A percentile compares a stretch with the other conserved stretches of the same genome.
These are phyloP conservation scores for Protomyces arabidopsidicola DNA, from an alignment of 1,139 yeast genomes.

Conservation along the genomic window DNA sequence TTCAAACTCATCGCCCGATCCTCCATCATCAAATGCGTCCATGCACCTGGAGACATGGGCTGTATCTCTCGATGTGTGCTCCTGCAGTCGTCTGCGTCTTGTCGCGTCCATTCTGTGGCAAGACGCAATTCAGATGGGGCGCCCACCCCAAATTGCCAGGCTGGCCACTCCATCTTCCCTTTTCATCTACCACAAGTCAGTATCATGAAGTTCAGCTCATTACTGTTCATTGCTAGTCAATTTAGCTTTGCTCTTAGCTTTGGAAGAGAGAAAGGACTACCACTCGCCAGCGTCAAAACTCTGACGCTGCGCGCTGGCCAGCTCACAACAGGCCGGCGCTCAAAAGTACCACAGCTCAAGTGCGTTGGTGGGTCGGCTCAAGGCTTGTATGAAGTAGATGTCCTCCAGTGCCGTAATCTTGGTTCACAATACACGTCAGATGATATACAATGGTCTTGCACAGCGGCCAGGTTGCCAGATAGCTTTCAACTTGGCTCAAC, in stretches of 20 bases:
- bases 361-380: conserved; percentile 11
- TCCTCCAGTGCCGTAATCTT: not conserved
- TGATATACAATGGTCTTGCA: conserved; percentile 25
- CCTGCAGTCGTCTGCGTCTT: not conserved
- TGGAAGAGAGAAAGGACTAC: not conserved
- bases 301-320: not conserved
- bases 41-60: not conserved
- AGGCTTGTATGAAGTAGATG: conserved; percentile 5
- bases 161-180: not conserved
- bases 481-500: conserved; percentile 17
- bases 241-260: not conserved
- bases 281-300: not conserved
- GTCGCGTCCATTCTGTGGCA: no score
- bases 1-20: conserved; percentile 15
- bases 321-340: not conserved
- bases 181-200: not conserved
- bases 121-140: not conserved
- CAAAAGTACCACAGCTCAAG: not conserved
- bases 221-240: not conserved
- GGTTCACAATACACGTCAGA: not conserved
- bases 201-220: not conserved
- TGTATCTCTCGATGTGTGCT: not conserved
- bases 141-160: not conserved
- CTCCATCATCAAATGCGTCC: not conserved
- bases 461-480: conserved; percentile 11